Conservation (phyloP, 345 rosid species). For the Gossypium ekmanianum region DNA sequence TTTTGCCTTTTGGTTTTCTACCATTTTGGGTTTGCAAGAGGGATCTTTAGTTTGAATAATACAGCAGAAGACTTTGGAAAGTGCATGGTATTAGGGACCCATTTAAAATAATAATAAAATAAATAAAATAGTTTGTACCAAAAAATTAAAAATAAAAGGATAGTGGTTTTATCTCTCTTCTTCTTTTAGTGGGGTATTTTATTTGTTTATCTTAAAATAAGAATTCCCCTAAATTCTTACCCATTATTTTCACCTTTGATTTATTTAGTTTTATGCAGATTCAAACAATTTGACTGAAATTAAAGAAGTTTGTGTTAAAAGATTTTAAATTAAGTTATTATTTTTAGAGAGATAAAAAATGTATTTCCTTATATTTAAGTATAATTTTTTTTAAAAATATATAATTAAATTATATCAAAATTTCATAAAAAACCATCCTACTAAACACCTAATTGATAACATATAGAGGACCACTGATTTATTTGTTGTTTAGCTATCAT, state of each 20-base stretch:
- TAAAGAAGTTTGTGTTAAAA: no score
- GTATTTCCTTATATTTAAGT: no score
- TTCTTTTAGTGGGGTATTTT: not conserved
- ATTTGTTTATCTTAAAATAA: not conserved
- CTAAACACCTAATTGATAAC: not conserved
- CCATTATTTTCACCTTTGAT: not conserved
- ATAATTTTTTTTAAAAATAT: no score
- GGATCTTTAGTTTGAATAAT: slow-evolving; percentile 6
- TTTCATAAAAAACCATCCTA: no score
- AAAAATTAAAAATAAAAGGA: not conserved
- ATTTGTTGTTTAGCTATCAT: slow-evolving; percentile 20
- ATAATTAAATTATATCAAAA: no score
- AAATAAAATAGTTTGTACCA: not conserved
- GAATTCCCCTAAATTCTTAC: not conserved
- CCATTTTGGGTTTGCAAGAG: not conserved
- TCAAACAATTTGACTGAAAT: not conserved
- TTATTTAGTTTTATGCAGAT: not conserved
- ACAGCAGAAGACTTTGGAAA: not conserved
- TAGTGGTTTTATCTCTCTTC: slow-evolving; percentile 1
- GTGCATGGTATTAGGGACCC: not conserved
- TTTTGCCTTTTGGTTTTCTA: slow-evolving; percentile 14
- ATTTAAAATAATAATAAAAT: not conserved
- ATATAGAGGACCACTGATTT: slow-evolving; percentile 5
- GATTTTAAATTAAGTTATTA: no score
- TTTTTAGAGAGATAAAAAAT: no score